These are phyloP conservation scores for Cyanidioschyzon merolae DNA, from an alignment of 23 red algal species.

Conservation along the genomic window DNA sequence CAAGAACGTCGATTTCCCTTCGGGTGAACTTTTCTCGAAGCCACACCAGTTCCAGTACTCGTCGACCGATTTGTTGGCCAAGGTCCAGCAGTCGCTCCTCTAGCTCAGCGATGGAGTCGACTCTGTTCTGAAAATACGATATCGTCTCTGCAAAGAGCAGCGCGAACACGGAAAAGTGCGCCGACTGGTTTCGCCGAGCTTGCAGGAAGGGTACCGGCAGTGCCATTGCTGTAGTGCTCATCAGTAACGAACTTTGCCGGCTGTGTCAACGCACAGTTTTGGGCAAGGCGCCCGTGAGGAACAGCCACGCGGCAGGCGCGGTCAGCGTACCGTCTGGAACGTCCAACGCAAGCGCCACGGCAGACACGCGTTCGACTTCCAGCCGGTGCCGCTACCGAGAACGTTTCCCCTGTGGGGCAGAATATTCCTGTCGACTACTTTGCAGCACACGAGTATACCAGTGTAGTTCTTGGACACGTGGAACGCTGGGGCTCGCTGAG, in stretches of 20 bases:
- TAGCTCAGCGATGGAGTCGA: conserved; percentile 19
- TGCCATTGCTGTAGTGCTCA: not conserved
- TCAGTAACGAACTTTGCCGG: not conserved
- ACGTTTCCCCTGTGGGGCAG: too few species aligned
- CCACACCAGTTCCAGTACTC: conserved; percentile 18
- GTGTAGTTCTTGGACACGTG: too few species aligned
- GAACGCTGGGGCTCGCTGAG: too few species aligned
- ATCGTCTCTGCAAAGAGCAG: conserved; percentile 28
- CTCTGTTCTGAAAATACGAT: conserved; percentile 22
- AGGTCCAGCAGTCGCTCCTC: conserved; percentile 18
- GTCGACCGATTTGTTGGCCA: conserved; percentile 13
- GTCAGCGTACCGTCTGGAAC: too few species aligned
- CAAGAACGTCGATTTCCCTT: conserved; percentile 7
- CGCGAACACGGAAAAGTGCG: conserved; percentile 17
- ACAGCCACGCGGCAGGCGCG: too few species aligned
- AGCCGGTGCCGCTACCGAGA: too few species aligned
- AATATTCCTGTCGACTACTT: too few species aligned
- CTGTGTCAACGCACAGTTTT: too few species aligned
- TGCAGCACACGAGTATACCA: too few species aligned
- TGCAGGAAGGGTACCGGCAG: not conserved
- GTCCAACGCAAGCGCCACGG: too few species aligned
- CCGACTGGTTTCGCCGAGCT: not conserved
- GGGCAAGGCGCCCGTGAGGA: too few species aligned
- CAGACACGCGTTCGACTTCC: too few species aligned
- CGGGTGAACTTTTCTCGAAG: not conserved